Evolutionary conservation across 768 basidiomycete genomes (phyloP).

Genomic region (Chalciporus pseudorubinellus): DNA sequence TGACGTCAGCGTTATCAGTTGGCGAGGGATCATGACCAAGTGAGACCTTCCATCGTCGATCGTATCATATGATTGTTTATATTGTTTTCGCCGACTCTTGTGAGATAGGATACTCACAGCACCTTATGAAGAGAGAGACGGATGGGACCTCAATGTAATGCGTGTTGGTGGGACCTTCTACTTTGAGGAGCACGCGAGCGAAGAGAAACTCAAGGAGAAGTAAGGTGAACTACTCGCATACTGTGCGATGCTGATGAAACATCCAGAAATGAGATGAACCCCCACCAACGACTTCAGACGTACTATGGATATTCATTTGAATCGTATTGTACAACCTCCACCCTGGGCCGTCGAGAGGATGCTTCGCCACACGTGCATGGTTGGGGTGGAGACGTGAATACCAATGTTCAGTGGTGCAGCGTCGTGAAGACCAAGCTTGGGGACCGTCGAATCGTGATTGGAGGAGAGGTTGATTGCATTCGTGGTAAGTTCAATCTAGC

Average conservation of each 20-base stretch:
- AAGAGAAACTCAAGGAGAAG: slow-evolving; percentile 63
- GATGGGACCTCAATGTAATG: slow-evolving; percentile 86
- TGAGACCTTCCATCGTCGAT: slow-evolving; percentile 34
- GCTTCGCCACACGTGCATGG: slow-evolving; percentile 37
- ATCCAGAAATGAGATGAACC: slow-evolving; percentile 61
- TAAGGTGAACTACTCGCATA: slow-evolving; percentile 32
- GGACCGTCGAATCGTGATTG: slow-evolving; percentile 67
- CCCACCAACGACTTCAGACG: slow-evolving; percentile 57
- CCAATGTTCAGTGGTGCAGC: slow-evolving; percentile 88
- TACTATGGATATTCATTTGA: slow-evolving; percentile 92
- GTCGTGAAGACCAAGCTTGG: slow-evolving; percentile 86
- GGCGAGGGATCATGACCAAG: slow-evolving; percentile 88
- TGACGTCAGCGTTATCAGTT: slow-evolving; percentile 59
- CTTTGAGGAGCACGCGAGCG: slow-evolving; percentile 67
- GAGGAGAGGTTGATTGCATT: slow-evolving; percentile 91
- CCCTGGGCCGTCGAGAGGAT: slow-evolving; percentile 21
- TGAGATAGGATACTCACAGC: slow-evolving; percentile 73
- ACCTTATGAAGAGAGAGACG: slow-evolving; percentile 79
- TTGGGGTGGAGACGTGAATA: slow-evolving; percentile 82
- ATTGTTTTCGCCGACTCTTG: slow-evolving; percentile 21
- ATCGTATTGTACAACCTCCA: slow-evolving; percentile 69
- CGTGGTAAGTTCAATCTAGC: slow-evolving; percentile 46
- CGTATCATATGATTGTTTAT: slow-evolving; percentile 5
- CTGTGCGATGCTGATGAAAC: slow-evolving; percentile 1
- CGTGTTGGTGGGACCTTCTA: slow-evolving; percentile 64